Percentiles rank a stretch among this genome's conserved stretches.
Conservation (phyloP, 805 yeast species). For the Candida broadrunensis region DNA sequence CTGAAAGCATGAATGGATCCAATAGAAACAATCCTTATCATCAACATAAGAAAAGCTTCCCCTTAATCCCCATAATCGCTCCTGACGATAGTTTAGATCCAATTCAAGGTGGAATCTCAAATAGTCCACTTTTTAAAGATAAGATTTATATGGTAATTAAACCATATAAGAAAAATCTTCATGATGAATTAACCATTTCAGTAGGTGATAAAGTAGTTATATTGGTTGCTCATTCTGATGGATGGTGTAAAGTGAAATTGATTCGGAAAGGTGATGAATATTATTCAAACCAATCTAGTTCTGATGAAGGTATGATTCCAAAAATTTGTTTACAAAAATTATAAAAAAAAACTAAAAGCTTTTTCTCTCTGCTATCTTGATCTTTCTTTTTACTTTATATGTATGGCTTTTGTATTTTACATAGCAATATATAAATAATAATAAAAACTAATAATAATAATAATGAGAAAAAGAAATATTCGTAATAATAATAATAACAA, state of each 20-base stretch:
- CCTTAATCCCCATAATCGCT: not conserved
- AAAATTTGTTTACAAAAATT: slow-evolving; percentile 19
- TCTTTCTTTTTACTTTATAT: too few relatives aligned
- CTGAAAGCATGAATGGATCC: not conserved
- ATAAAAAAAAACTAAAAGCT: too few relatives aligned
- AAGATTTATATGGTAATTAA: slow-evolving; percentile 19
- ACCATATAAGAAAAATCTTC: slow-evolving; percentile 23
- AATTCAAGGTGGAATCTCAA: not conserved
- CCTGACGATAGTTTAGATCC: not conserved
- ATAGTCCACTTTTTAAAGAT: slow-evolving; percentile 1
- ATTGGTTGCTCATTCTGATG: slow-evolving; percentile 26
- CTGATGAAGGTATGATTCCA: slow-evolving; percentile 32
- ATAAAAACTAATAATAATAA: too few relatives aligned
- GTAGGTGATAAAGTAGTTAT: slow-evolving; percentile 29
- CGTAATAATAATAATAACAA: too few relatives aligned
- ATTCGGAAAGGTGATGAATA: slow-evolving; percentile 6
- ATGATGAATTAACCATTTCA: slow-evolving; percentile 31
- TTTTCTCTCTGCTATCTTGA: too few relatives aligned
- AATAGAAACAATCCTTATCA: not conserved
- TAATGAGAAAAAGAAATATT: too few relatives aligned
- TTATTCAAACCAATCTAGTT: not conserved
- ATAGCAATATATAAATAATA: too few relatives aligned
- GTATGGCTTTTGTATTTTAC: too few relatives aligned
- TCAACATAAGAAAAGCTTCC: not conserved
- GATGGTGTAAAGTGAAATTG: slow-evolving; percentile 35